Base-by-base conservation (phyloP, 768 basidiomycete genomes). In the Suillus alpinus region DNA sequence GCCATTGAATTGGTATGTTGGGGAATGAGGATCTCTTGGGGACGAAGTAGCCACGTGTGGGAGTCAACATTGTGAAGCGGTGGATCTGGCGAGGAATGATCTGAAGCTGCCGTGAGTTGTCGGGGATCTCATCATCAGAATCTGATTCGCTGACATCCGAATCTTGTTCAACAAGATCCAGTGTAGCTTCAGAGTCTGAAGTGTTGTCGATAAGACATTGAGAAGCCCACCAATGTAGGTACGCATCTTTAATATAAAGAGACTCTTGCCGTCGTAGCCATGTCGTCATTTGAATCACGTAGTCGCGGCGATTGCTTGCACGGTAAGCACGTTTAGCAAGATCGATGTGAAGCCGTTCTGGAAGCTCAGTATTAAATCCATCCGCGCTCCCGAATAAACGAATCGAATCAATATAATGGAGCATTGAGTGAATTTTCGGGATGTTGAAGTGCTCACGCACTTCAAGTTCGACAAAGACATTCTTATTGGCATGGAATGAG, bases 281-380 rank as follows among this genome's bases (percentile, higher is more conserved):
- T 0, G 2, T 20, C 0, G 71, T 69, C 76, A 77, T 77, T 57
- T 76, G 74, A 0, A 16, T 6, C 7, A 65, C n/a, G 52, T 71
- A 69, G 37, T 77, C 67, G 14, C 62, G 64, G 40, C 66, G 60
- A 62, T 75, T 77, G 9, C 63, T 63, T 4, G 70, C 72, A 2
- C 67, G 59, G 56, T 74, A 78, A 0, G 67, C 71, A 4, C 66
- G 55, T 59, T 77, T 77, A 1, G 71, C 71, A 31, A 56, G 64
- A 53, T 73, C 67, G 26, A 74, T 75, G 62, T 76, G 76, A 0
- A 75, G 66, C 0, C 66, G 65, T 58, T 78, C 73, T 0, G 73
- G 63, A 0, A 59, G 57, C 59, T 77, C 76, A 0, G 72, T 76
- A 47, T 71, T 72, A 65, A 62, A 76, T 16, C 65, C 62, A 41